Base-by-base conservation (phyloP, 257 asterid species). In the Rehmannia glutinosa region DNA sequence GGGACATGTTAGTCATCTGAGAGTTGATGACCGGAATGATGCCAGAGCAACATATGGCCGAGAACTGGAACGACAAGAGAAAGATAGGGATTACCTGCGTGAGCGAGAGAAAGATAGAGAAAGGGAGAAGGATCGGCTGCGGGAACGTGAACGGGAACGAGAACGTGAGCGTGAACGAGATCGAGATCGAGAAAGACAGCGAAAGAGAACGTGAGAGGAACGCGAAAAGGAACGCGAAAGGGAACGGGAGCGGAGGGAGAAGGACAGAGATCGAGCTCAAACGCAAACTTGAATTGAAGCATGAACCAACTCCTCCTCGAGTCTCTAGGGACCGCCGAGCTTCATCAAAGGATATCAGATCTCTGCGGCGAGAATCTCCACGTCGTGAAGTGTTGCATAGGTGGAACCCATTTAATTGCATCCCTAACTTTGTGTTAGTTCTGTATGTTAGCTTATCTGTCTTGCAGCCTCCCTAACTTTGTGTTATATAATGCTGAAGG, bases 401-500 rank as follows among this genome's bases (percentile, higher is more conserved):
- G 99, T 93, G 90, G 92, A 84, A 67, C 85, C 75, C 84, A 75
- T 81, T 82, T 81, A 69, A 76, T 83, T 87, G 88, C 77, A 64
- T 83, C 82, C 81, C n/a, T n/a, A n/a, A n/a, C n/a, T n/a, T n/a
- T 79, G 12, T 83, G 63, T 60, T 80, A 75, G 91, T 81, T 82
- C 78, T 83, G 66, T 82, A 70, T 87, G 64, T 86, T 79, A 72
- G 78, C 84, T 80, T 77, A 78, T 83, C 75, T 81, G 72, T 84
- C 85, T 77, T 90, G 77, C 77, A 79, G 81, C 84, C 79, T 75
- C 67, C 82, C 96, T 90, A 90, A 90, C 94, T 74, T 81, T 75
- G 69, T 90, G 82, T 82, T 90, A 84, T 85, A 70, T 85, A 84
- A 85, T 83, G 80, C 90, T 92, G 97, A 93, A 93, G 99, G 99